Evolutionary conservation across 306 rosid species (phyloP).

Genomic region (Dalbergia oliveri): DNA sequence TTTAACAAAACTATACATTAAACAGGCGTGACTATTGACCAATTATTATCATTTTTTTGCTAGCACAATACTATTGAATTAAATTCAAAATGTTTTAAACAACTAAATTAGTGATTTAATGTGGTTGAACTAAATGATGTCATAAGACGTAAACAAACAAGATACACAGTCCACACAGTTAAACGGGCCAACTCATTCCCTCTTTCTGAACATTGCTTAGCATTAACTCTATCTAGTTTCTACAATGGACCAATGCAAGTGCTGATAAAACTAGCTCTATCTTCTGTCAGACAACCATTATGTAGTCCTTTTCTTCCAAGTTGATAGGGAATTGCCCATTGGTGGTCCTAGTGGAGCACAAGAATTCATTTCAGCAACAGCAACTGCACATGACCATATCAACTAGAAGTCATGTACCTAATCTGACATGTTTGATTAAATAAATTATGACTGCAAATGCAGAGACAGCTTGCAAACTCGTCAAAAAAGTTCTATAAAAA

Average conservation of each 20-base stretch:
- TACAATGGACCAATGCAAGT: background rate
- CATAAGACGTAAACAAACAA: background rate
- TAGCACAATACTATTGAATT: too few species aligned
- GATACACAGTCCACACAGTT: background rate
- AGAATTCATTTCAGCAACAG: constrained; percentile 4
- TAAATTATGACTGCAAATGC: background rate
- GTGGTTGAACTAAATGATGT: background rate
- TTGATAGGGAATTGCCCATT: background rate
- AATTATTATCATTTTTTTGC: background rate
- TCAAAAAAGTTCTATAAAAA: too few species aligned
- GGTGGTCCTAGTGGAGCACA: constrained; percentile 5
- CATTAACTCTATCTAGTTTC: background rate
- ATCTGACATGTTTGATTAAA: background rate
- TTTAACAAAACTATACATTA: background rate
- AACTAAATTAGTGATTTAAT: background rate
- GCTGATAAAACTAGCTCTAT: constrained; percentile 6
- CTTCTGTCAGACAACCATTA: background rate
- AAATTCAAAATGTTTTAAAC: background rate
- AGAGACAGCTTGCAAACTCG: constrained; percentile 14
- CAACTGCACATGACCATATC: background rate
- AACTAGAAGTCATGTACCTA: background rate
- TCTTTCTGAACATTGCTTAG: background rate
- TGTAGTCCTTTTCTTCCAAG: background rate
- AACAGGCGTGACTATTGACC: background rate
- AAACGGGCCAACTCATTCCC: background rate